Conservation (phyloP, 2,329 filamentous ascomycete species). For the Neofusicoccum cordaticola region DNA sequence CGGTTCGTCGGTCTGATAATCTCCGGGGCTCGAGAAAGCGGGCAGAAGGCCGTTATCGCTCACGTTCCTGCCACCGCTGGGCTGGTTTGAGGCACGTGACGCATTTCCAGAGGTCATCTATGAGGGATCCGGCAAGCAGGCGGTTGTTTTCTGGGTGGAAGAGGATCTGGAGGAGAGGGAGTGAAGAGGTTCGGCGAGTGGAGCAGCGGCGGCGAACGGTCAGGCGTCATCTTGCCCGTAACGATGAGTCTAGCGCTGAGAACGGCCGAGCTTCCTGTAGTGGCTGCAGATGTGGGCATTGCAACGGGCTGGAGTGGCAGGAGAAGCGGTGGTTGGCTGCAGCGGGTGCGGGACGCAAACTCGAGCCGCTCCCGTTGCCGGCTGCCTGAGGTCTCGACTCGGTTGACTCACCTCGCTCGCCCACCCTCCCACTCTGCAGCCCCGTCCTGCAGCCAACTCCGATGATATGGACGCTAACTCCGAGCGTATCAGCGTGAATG, state of each 20-base stretch:
- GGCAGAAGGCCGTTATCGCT: not conserved
- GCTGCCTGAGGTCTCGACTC: not conserved
- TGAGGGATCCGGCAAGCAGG: too few species aligned
- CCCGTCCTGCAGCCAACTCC: not conserved
- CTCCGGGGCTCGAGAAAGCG: not conserved
- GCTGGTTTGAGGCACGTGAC: not conserved
- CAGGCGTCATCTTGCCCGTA: not conserved
- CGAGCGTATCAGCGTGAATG: not conserved
- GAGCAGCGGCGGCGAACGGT: not conserved
- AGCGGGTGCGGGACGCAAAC: not conserved
- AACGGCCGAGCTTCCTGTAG: not conserved
- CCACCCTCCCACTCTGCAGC: not conserved
- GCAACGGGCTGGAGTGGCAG: not conserved
- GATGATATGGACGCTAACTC: not conserved
- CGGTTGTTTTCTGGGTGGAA: not conserved
- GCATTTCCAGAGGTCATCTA: constrained; percentile 6
- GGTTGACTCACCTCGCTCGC: too few species aligned
- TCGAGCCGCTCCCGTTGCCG: not conserved
- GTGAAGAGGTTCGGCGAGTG: not conserved
- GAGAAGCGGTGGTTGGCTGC: not conserved
- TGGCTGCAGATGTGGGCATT: not conserved
- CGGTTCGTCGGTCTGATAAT: not conserved
- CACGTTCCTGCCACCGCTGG: not conserved
- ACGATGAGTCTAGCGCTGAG: not conserved
- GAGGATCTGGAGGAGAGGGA: not conserved